Percentiles rank a stretch among this genome's conserved stretches.
These are phyloP conservation scores for Breynia disticha DNA, from an alignment of 441 rosid genomes.

Conservation along the genomic window DNA sequence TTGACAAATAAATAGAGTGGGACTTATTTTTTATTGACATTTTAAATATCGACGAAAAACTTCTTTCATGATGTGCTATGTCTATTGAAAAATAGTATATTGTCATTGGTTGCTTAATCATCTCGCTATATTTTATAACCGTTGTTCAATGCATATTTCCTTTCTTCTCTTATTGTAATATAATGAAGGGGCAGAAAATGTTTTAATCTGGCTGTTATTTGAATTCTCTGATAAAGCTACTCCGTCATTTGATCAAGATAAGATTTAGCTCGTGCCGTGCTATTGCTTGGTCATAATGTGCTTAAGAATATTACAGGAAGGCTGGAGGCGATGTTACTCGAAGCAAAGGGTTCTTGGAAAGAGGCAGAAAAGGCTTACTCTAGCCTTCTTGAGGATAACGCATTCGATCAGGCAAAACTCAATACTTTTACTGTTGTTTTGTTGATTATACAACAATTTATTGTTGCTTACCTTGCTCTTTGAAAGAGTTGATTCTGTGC, in stretches of 20 bases:
- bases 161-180: background rate
- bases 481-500: too few relatives aligned
- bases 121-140: too few relatives aligned
- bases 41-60: background rate
- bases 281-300: slow-evolving; percentile 9
- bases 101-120: too few relatives aligned
- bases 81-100: too few relatives aligned
- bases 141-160: too few relatives aligned
- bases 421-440: slow-evolving; percentile 5
- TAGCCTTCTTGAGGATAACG: slow-evolving; percentile 80
- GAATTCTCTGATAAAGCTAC: slow-evolving; percentile 1
- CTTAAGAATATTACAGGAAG: slow-evolving; percentile 44
- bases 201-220: slow-evolving; percentile 7
- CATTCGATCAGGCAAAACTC: slow-evolving; percentile 69
- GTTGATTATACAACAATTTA: background rate
- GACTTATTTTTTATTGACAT: background rate
- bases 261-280: slow-evolving; percentile 5
- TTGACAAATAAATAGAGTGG: background rate
- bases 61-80: slow-evolving; percentile 3
- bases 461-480: too few relatives aligned
- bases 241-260: background rate
- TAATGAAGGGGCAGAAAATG: background rate
- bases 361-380: slow-evolving; percentile 88
- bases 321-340: slow-evolving; percentile 77
- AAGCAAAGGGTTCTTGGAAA: slow-evolving; percentile 87